Evolutionary conservation across 208 protist genomes (phyloP).

Genomic region (Phytomonas serpens): DNA sequence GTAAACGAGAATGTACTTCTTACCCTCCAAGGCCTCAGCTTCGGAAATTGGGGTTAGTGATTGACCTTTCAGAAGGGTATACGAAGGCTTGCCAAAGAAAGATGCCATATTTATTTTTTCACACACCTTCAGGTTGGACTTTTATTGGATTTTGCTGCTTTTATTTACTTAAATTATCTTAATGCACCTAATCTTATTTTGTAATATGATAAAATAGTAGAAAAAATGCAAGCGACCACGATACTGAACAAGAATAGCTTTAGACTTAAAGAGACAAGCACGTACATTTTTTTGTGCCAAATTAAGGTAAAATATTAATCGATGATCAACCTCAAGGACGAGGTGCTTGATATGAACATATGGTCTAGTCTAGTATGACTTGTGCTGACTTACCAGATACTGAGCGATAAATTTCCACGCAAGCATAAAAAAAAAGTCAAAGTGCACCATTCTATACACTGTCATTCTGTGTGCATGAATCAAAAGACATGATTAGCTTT

Average conservation of each 20-base stretch:
- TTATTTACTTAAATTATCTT: slow-evolving; percentile 5
- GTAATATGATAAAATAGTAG: background rate
- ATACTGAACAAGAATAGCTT: background rate
- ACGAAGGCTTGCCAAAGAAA: slow-evolving; percentile 1
- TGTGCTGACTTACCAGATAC: background rate
- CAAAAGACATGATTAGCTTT: background rate
- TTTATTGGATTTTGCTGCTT: slow-evolving; percentile 2
- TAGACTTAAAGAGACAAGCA: background rate
- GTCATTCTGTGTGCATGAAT: background rate
- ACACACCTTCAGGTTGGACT: background rate
- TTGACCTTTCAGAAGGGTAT: slow-evolving; percentile 3
- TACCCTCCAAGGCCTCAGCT: slow-evolving; percentile 5
- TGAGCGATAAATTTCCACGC: background rate
- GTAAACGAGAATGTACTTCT: slow-evolving; percentile 50
- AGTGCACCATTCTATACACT: background rate
- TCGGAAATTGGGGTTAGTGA: slow-evolving; percentile 3
- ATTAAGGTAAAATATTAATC: background rate
- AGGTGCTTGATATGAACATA: background rate
- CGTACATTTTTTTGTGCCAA: background rate
- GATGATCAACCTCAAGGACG: background rate
- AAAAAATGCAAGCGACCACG: background rate
- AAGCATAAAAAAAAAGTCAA: background rate
- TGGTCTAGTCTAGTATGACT: background rate
- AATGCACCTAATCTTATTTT: background rate
- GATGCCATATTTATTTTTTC: slow-evolving; percentile 9